These are phyloP conservation scores for Penicillium paxilli DNA, from an alignment of 495 filamentous ascomycete genomes.

Conservation along the genomic window DNA sequence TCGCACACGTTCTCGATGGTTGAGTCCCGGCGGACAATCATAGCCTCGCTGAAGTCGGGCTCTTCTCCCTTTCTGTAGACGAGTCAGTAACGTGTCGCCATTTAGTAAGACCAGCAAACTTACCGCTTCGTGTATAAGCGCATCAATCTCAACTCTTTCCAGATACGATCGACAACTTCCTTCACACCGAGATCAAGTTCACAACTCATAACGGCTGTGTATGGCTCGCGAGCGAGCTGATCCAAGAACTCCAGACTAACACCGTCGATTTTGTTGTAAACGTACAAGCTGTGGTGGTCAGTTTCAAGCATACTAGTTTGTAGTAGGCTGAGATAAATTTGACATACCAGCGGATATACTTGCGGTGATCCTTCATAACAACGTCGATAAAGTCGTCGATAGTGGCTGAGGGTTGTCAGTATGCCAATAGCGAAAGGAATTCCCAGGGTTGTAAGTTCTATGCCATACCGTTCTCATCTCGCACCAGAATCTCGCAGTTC, in stretches of 20 bases:
- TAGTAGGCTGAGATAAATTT: not conserved
- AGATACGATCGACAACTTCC: slow-evolving; percentile 93
- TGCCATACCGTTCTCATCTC: slow-evolving; percentile 85
- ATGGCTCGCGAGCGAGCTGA: slow-evolving; percentile 83
- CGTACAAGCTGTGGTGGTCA: slow-evolving; percentile 70
- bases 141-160: slow-evolving; percentile 90
- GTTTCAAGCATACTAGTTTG: not conserved
- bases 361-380: slow-evolving; percentile 98
- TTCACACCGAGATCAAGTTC: slow-evolving; percentile 96
- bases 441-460: not conserved
- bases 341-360: slow-evolving; percentile 82
- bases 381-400: slow-evolving; percentile 99
- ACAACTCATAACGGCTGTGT: slow-evolving; percentile 97
- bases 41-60: slow-evolving; percentile 86
- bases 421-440: not conserved
- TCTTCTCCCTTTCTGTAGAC: slow-evolving; percentile 73
- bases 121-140: slow-evolving; percentile 92
- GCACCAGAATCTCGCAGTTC: slow-evolving; percentile 93
- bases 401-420: slow-evolving; percentile 57
- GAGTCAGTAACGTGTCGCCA: not conserved
- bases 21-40: slow-evolving; percentile 86
- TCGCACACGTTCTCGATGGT: slow-evolving; percentile 98
- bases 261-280: slow-evolving; percentile 99
- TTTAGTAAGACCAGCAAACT: not conserved
- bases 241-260: slow-evolving; percentile 93